Conservation (phyloP, 495 filamentous ascomycete genomes). For the Aspergillus mulundensis region DNA sequence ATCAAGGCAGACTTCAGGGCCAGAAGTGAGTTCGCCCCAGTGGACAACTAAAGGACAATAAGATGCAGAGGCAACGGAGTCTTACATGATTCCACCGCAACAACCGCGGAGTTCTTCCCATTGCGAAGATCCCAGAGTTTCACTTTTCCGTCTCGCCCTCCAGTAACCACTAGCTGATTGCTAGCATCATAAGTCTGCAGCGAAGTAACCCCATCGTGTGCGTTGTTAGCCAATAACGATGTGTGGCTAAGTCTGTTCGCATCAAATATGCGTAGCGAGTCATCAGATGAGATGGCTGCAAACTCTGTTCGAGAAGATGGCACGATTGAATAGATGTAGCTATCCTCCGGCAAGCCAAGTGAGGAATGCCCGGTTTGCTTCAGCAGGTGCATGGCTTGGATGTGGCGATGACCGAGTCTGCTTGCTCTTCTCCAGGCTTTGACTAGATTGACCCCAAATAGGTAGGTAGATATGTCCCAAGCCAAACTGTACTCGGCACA, state of each 20-base stretch:
- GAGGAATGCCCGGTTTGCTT: slow-evolving; percentile 37
- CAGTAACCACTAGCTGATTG: slow-evolving; percentile 36
- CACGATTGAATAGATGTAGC: slow-evolving; percentile 51
- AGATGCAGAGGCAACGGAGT: slow-evolving; percentile 2
- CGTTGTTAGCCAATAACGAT: slow-evolving; percentile 27
- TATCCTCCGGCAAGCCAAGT: slow-evolving; percentile 41
- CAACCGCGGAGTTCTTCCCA: slow-evolving; percentile 25
- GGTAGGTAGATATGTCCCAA: not conserved
- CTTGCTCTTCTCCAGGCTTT: not conserved
- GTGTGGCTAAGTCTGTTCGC: slow-evolving; percentile 33
- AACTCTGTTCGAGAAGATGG: slow-evolving; percentile 30
- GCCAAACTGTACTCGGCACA: not conserved
- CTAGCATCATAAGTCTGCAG: slow-evolving; percentile 32
- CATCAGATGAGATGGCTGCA: slow-evolving; percentile 54
- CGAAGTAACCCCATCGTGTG: slow-evolving; percentile 44
- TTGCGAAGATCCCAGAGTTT: slow-evolving; percentile 45
- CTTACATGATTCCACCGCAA: slow-evolving; percentile 42
- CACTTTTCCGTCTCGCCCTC: slow-evolving; percentile 47
- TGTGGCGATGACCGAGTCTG: not conserved
- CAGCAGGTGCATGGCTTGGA: slow-evolving; percentile 35
- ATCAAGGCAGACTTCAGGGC: not conserved
- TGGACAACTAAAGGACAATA: not conserved
- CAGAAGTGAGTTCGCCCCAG: no score
- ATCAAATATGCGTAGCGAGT: slow-evolving; percentile 50
- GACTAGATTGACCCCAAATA: not conserved